Evolutionary conservation across 1,139 yeast species (phyloP).

Genomic region (Magnusiomyces paraingens): DNA sequence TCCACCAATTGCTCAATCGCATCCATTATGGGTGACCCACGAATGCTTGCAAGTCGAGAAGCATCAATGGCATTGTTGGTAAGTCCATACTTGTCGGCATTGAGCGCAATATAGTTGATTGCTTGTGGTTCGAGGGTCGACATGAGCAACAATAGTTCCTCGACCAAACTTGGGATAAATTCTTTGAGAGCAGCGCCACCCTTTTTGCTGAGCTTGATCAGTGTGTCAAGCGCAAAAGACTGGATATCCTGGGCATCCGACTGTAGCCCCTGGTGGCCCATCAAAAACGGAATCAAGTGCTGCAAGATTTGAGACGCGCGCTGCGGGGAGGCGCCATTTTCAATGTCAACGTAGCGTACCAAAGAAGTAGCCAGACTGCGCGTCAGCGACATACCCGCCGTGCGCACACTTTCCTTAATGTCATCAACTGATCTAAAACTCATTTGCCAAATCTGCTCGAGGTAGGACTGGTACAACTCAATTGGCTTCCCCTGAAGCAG

Average conservation of each 20-base stretch:
- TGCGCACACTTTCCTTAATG: constrained; percentile 87
- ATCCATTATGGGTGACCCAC: constrained; percentile 84
- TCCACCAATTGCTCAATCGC: constrained; percentile 69
- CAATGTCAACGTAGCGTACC: constrained; percentile 48
- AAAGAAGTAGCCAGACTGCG: constrained; percentile 59
- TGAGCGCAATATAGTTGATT: constrained; percentile 74
- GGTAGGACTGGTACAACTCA: constrained; percentile 44
- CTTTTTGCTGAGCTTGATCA: constrained; percentile 61
- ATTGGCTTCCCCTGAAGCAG: constrained; percentile 56
- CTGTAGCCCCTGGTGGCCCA: constrained; percentile 71
- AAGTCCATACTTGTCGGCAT: constrained; percentile 82
- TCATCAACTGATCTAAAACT: constrained; percentile 89
- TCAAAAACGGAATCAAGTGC: constrained; percentile 66
- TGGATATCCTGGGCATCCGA: constrained; percentile 86
- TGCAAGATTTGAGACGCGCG: constrained; percentile 49
- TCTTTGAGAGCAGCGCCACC: constrained; percentile 56
- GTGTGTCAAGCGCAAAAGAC: constrained; percentile 65
- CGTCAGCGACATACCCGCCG: constrained; percentile 68
- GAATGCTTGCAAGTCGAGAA: constrained; percentile 63
- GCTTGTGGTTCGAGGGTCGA: constrained; percentile 90
- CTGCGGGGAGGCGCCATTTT: constrained; percentile 36
- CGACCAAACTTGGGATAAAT: constrained; percentile 62
- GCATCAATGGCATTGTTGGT: constrained; percentile 70
- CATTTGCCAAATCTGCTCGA: constrained; percentile 79
- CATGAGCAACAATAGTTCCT: constrained; percentile 63